Evolutionary conservation across 2,329 filamentous ascomycete species (phyloP).

Genomic region (Aspergillus neoniger): DNA sequence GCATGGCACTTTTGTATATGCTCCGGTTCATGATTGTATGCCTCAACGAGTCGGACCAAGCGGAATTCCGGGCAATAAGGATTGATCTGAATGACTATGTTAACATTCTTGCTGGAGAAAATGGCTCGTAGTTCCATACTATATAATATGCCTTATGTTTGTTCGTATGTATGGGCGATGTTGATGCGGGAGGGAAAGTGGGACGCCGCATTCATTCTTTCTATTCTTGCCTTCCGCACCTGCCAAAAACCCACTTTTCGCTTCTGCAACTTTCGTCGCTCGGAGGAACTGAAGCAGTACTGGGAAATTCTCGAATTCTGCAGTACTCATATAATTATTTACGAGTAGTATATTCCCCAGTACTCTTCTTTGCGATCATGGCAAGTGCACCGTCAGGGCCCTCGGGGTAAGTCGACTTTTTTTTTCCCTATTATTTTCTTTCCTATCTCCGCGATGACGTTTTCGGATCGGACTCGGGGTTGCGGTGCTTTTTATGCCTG

Average conservation of each 20-base stretch:
- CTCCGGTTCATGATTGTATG: background rate
- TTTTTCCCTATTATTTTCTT: background rate
- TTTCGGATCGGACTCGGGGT: background rate
- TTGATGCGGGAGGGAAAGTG: background rate
- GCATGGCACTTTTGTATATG: conserved; percentile 14
- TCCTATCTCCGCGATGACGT: background rate
- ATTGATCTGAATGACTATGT: background rate
- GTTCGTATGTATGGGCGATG: background rate
- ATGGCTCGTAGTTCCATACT: too few species aligned
- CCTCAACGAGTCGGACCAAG: background rate
- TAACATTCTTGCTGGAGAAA: background rate
- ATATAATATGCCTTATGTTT: background rate
- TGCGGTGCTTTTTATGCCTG: background rate
- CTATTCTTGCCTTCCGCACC: background rate
- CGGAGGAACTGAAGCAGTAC: background rate
- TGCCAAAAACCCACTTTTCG: background rate
- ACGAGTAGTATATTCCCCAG: too few species aligned
- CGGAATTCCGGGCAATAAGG: background rate
- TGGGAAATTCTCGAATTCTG: background rate
- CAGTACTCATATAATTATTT: background rate
- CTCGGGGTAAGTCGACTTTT: background rate
- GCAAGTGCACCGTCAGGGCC: background rate
- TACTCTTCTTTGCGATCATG: background rate
- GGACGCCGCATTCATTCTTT: background rate
- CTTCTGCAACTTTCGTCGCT: background rate